Evolutionary conservation across 495 filamentous ascomycete genomes (phyloP), one percentile per base, ranked within the genome.

Genomic region (Neurospora sp.): DNA sequence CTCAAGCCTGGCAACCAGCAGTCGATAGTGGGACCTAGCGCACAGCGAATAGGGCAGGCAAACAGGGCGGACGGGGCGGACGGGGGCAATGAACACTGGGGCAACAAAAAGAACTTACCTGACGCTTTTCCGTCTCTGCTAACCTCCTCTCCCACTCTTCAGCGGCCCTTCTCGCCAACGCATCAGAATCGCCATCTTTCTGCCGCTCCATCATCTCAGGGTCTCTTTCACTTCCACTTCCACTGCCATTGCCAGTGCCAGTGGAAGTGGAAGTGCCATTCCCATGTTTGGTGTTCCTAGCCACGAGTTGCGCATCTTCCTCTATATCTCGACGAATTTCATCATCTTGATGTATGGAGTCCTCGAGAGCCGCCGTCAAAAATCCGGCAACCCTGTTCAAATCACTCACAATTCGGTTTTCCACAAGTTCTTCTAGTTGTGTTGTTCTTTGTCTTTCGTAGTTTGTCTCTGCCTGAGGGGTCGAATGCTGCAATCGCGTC

Each of bases 391-490:
- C n/a, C 45, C 74, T 70, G 1, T 73, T 42, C 20, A 79, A 40
- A 37, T 79, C 76, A n/a, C 79, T 78, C 5, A 40, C 71, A 9
- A 80, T 74, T 1, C 71, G 72, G 1, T 74, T 71, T 1, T 83
- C 0, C 10, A 85, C 75, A 9, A 45, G 40, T 8, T 71, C 39
- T 42, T 82, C 78, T 9, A 79, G 3, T 20, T 44, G 44, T 45
- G 5, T 9, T 48, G 4, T 4, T 9, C 1, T 9, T 48, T 48
- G n/a, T 45, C 42, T 20, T 22, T 22, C 44, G n/a, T 6, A 8
- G 9, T 53, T 53, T 22, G n/a, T 22, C 4, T 27, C 45, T 53
- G n/a, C 9, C 20, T 6, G 45, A 53, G 45, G 12, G 10, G 9
- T 48, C 45, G n/a, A 48, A 18, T 53, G 45, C 9, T 22, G 45